phyloP scores from a whole-genome alignment of 176 grass and related monocot species.

The Juncus inflexus region DNA sequence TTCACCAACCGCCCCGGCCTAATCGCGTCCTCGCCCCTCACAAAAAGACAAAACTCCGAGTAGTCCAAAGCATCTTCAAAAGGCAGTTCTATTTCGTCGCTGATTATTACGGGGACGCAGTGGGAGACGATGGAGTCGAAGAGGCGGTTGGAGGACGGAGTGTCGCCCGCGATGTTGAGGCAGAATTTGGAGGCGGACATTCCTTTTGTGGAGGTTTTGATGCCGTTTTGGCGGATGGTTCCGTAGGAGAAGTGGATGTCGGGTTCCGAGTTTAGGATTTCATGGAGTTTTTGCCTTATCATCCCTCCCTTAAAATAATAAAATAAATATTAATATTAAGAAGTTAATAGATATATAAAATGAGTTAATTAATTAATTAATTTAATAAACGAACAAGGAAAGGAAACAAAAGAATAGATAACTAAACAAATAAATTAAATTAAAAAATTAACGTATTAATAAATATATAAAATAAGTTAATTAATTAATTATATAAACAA shows the following conservation, averaged over 20 bases:
- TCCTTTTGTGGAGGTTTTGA: constrained; percentile 47
- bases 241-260: constrained; percentile 78
- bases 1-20: constrained; percentile 39
- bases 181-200: constrained; percentile 84
- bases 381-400: background rate
- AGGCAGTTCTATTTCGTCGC: constrained; percentile 81
- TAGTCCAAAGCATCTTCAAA: constrained; percentile 91
- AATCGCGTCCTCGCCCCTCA: constrained; percentile 47
- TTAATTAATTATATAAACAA: too few species aligned
- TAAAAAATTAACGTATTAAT: background rate
- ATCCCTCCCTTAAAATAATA: constrained; percentile 53
- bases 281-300: constrained; percentile 59
- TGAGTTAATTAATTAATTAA: too few species aligned
- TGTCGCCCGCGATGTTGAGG: constrained; percentile 75
- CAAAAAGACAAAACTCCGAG: constrained; percentile 75
- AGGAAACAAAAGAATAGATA: background rate
- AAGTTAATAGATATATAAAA: background rate
- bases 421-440: background rate
- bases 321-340: background rate
- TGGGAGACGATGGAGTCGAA: constrained; percentile 80
- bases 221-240: constrained; percentile 62
- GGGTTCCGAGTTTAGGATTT: constrained; percentile 58
- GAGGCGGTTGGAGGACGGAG: constrained; percentile 81
- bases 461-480: too few species aligned
- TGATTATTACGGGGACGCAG: constrained; percentile 69